These are phyloP conservation scores for Colletotrichum lentis DNA, from an alignment of 2,329 filamentous ascomycete species.

Conservation along the genomic window DNA sequence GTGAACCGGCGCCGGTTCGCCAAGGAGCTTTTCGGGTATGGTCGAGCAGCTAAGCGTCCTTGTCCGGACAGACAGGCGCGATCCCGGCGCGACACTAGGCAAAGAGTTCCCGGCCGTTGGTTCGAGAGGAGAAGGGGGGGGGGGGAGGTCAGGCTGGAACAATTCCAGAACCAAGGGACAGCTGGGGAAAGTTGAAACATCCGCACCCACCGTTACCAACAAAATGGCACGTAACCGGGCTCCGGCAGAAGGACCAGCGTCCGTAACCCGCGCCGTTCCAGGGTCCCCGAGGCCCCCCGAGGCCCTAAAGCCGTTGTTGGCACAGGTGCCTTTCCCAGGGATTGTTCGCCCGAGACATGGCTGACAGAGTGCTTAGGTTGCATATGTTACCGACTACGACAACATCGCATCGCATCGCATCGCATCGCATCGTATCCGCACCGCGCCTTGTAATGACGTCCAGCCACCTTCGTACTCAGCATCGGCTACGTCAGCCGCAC, in stretches of 20 bases:
- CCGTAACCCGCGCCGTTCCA: slow-evolving; percentile 10
- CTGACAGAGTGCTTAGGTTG: slow-evolving; percentile 27
- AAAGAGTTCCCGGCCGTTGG: slow-evolving; percentile 7
- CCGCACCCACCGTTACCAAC: slow-evolving; percentile 16
- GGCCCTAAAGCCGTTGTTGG: background rate
- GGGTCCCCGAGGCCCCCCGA: background rate
- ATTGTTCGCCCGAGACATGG: slow-evolving; percentile 29
- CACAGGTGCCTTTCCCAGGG: slow-evolving; percentile 21
- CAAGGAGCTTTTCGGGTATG: background rate
- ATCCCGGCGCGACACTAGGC: slow-evolving; percentile 26
- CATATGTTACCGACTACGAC: slow-evolving; percentile 28
- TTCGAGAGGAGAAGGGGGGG: background rate
- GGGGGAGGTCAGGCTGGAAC: slow-evolving; percentile 17
- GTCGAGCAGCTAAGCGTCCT: background rate
- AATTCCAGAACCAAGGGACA: slow-evolving; percentile 28
- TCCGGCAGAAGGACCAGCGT: slow-evolving; percentile 5
- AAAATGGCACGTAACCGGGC: slow-evolving; percentile 28
- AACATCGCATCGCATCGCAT: background rate
- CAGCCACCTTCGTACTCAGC: background rate
- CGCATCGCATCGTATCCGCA: background rate
- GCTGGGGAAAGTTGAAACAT: slow-evolving; percentile 32
- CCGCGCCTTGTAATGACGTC: background rate
- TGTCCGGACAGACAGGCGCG: slow-evolving; percentile 1
- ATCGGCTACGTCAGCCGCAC: background rate
- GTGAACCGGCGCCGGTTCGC: slow-evolving; percentile 2